Percentiles rank a stretch among this genome's conserved stretches.
These are phyloP conservation scores for Candida vartiovaarae DNA, from an alignment of 805 yeast genomes.

Conservation along the genomic window DNA sequence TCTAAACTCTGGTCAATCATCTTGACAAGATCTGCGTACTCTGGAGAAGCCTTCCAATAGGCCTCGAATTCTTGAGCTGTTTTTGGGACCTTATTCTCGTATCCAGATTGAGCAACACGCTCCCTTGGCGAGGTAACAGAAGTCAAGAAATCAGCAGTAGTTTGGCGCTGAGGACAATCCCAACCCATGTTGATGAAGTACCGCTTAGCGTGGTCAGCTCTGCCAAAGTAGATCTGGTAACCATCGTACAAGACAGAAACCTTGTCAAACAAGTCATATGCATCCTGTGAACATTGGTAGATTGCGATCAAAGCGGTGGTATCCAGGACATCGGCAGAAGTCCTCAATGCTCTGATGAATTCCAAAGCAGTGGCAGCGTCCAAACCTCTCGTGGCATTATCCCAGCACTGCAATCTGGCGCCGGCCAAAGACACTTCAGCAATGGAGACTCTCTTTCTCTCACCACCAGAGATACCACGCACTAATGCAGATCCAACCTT, in stretches of 20 bases:
- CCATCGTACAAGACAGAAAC: slow-evolving; percentile 50
- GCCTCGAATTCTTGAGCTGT: slow-evolving; percentile 45
- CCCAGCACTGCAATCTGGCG: slow-evolving; percentile 45
- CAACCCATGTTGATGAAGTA: slow-evolving; percentile 50
- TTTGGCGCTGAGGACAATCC: slow-evolving; percentile 48
- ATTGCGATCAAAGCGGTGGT: slow-evolving; percentile 55
- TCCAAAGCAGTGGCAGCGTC: slow-evolving; percentile 60
- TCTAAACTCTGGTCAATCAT: not conserved
- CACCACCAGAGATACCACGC: slow-evolving; percentile 73
- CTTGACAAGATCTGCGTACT: slow-evolving; percentile 23
- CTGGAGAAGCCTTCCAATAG: slow-evolving; percentile 42
- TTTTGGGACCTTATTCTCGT: slow-evolving; percentile 41
- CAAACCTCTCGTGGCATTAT: slow-evolving; percentile 58
- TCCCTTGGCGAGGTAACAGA: slow-evolving; percentile 48
- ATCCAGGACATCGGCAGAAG: slow-evolving; percentile 40
- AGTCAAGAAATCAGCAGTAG: slow-evolving; percentile 54
- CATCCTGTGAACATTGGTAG: slow-evolving; percentile 49
- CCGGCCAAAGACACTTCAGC: slow-evolving; percentile 51
- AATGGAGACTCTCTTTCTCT: slow-evolving; percentile 65
- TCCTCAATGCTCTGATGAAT: slow-evolving; percentile 45
- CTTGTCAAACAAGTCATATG: slow-evolving; percentile 47
- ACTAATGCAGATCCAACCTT: slow-evolving; percentile 60
- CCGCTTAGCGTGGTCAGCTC: slow-evolving; percentile 36
- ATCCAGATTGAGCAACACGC: slow-evolving; percentile 37
- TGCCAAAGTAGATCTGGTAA: slow-evolving; percentile 48